Evolutionary conservation across 2,329 filamentous ascomycete species (phyloP).

Genomic region (Epichloe typhina): DNA sequence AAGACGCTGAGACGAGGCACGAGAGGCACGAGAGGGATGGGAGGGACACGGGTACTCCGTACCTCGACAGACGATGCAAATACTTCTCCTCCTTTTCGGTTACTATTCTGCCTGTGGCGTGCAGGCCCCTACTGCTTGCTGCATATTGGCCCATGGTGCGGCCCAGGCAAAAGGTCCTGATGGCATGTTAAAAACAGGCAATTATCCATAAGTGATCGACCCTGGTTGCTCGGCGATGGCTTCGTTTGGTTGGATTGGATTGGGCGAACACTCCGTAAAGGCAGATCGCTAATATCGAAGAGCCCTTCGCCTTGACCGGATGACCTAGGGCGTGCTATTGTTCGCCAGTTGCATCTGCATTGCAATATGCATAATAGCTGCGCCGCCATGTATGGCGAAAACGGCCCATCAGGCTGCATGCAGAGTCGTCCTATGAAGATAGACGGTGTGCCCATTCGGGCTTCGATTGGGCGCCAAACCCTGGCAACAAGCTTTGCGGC

Average conservation of each 20-base stretch:
- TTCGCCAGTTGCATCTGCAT: constrained; percentile 7
- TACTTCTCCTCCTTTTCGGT: neutral
- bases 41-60: constrained; percentile 1
- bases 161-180: neutral
- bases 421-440: constrained; percentile 19
- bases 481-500: constrained; percentile 8
- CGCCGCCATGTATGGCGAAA: constrained; percentile 30
- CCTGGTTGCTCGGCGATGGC: neutral
- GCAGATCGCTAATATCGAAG: neutral
- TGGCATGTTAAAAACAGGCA: neutral
- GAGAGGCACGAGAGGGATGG: neutral
- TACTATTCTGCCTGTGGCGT: constrained; percentile 1
- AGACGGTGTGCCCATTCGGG: constrained; percentile 10
- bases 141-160: neutral
- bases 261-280: neutral
- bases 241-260: constrained; percentile 1
- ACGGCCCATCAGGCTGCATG: constrained; percentile 18
- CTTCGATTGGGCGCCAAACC: constrained; percentile 24
- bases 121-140: neutral
- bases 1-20: neutral
- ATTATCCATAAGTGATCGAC: neutral
- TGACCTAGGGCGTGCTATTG: constrained; percentile 2
- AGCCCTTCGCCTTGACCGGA: neutral
- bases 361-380: constrained; percentile 15
- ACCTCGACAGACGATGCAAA: neutral